Percentiles rank a stretch among this genome's conserved stretches.
phyloP scores from a whole-genome alignment of 2,329 filamentous ascomycete genomes.

The Cordyceps pruinosa region DNA sequence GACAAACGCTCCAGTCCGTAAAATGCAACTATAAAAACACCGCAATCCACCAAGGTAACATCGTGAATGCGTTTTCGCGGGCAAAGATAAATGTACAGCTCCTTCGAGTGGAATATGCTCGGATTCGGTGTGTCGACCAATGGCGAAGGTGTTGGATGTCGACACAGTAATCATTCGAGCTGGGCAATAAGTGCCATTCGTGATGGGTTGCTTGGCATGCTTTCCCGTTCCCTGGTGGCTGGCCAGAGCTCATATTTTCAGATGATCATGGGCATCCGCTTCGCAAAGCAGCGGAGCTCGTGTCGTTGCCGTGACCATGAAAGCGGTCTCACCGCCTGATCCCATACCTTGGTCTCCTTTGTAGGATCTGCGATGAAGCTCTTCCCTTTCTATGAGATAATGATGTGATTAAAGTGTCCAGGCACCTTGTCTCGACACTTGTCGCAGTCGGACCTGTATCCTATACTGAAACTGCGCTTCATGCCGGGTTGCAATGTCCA shows the following conservation, averaged over 20 bases:
- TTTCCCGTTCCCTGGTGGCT: neutral
- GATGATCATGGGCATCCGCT: neutral
- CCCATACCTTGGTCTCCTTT: conserved; percentile 15
- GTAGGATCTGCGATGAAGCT: conserved; percentile 22
- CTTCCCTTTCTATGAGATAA: conserved; percentile 47
- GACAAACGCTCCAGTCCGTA: conserved; percentile 9
- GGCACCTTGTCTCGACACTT: conserved; percentile 70
- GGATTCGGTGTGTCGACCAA: neutral
- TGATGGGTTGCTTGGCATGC: neutral
- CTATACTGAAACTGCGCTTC: conserved; percentile 71
- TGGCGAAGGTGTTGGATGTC: neutral
- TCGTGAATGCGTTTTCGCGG: neutral
- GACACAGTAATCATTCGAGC: neutral
- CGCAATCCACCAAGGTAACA: neutral
- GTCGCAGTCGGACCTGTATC: conserved; percentile 69
- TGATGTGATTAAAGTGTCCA: conserved; percentile 75
- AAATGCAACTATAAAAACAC: conserved; percentile 5
- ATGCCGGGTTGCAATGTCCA: conserved; percentile 57
- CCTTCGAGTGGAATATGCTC: neutral
- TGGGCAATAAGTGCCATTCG: neutral
- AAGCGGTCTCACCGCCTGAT: conserved; percentile 22
- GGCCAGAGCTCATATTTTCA: neutral
- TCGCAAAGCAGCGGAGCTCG: conserved; percentile 5
- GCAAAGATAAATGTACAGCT: conserved; percentile 5
- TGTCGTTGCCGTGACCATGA: conserved; percentile 17